Percentiles rank a stretch among this genome's conserved stretches.
Evolutionary conservation across 2,329 filamentous ascomycete species (phyloP).

Genomic region (Epicoccum sorghinum): DNA sequence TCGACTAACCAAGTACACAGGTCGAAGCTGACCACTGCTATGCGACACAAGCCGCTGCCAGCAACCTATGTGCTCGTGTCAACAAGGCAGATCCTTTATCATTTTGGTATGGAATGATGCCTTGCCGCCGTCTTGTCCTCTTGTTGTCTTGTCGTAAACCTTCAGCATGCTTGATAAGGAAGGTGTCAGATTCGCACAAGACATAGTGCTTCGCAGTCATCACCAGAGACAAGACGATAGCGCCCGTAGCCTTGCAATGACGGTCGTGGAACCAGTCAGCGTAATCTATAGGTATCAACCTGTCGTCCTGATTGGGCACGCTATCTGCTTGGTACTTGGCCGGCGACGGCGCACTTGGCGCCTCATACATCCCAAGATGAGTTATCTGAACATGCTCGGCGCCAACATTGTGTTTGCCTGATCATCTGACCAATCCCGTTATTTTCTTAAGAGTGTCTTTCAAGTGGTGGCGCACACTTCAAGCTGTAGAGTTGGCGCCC

Average conservation of each 20-base stretch:
- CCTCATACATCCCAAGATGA: not conserved
- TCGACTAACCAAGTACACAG: no score
- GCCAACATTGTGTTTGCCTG: slow-evolving; percentile 19
- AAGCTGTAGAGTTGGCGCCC: slow-evolving; percentile 15
- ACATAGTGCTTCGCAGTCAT: slow-evolving; percentile 1
- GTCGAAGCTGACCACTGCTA: no score
- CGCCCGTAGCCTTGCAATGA: slow-evolving; percentile 2
- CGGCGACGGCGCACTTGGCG: slow-evolving; percentile 13
- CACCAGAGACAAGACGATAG: not conserved
- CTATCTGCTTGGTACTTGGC: slow-evolving; percentile 10
- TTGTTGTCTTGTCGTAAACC: slow-evolving; percentile 14
- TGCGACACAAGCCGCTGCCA: no score
- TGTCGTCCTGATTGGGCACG: slow-evolving; percentile 1
- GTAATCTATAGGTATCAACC: not conserved
- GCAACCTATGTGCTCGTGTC: not conserved
- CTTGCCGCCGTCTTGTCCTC: slow-evolving; percentile 15
- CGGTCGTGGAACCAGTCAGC: not conserved
- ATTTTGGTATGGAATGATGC: not conserved
- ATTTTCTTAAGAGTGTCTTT: slow-evolving; percentile 15
- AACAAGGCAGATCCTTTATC: not conserved
- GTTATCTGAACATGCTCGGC: slow-evolving; percentile 20
- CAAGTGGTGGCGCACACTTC: not conserved
- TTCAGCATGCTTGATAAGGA: slow-evolving; percentile 22
- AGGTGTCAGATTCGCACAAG: slow-evolving; percentile 17
- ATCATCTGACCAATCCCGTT: not conserved